These are phyloP conservation scores for Tolypocladium inflatum DNA, from an alignment of 2,329 filamentous ascomycete genomes.

Conservation along the genomic window DNA sequence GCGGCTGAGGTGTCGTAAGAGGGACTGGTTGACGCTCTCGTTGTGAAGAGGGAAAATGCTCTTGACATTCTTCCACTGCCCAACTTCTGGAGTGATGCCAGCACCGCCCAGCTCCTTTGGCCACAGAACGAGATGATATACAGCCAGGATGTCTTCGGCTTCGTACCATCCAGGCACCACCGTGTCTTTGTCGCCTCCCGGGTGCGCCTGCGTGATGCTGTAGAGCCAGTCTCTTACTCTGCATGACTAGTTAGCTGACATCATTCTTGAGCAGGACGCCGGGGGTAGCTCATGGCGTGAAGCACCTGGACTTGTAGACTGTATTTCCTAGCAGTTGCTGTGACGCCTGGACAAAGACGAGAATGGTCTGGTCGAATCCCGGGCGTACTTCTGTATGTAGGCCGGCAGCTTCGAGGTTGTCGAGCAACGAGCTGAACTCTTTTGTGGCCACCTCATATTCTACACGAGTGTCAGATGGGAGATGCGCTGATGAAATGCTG, in stretches of 20 bases:
- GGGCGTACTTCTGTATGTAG: conserved; percentile 63
- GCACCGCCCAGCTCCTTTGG: conserved; percentile 50
- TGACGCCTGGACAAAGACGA: conserved; percentile 58
- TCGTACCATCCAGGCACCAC: conserved; percentile 41
- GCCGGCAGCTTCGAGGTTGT: conserved; percentile 51
- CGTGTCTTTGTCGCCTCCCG: conserved; percentile 43
- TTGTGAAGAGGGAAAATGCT: conserved; percentile 57
- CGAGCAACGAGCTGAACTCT: conserved; percentile 37
- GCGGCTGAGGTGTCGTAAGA: conserved; percentile 48
- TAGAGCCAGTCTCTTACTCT: conserved; percentile 71
- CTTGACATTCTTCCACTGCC: conserved; percentile 51
- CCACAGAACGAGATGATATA: conserved; percentile 58
- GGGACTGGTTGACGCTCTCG: conserved; percentile 40
- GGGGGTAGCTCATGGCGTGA: neutral
- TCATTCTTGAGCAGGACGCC: too few relatives aligned
- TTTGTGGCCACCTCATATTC: conserved; percentile 22
- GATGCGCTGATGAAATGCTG: neutral
- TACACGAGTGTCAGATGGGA: conserved; percentile 5
- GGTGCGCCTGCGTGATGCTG: conserved; percentile 56
- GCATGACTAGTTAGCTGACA: neutral
- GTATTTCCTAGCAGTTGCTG: conserved; percentile 53
- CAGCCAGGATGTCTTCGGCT: conserved; percentile 60
- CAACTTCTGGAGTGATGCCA: conserved; percentile 47
- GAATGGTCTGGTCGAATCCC: conserved; percentile 55
- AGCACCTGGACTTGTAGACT: conserved; percentile 42